Conservation (phyloP, 164 flowering plant species). For the Vitis rotundifolia region DNA sequence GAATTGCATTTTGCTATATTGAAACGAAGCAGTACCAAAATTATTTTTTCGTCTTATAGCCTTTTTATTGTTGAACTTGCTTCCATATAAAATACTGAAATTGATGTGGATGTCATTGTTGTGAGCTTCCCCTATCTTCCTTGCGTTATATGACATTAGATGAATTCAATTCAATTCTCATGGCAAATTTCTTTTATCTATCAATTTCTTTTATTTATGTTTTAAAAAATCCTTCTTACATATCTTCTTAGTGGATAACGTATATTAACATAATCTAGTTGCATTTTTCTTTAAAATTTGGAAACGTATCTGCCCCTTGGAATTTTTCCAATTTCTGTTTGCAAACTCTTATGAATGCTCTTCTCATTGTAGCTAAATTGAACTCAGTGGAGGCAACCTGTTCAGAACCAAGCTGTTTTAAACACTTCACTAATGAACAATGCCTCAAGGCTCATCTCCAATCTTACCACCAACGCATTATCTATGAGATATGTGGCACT, state of each 20-base stretch:
- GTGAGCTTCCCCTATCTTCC: too few relatives aligned
- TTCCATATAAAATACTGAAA: too few relatives aligned
- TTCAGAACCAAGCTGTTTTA: constrained; percentile 74
- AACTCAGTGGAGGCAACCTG: constrained; percentile 71
- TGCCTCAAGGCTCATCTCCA: constrained; percentile 70
- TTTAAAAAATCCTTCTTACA: too few relatives aligned
- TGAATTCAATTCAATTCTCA: constrained; percentile 40
- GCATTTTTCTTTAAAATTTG: background rate
- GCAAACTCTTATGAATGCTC: background rate
- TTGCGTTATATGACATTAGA: too few relatives aligned
- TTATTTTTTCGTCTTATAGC: too few relatives aligned
- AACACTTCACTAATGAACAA: constrained; percentile 57
- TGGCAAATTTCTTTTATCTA: constrained; percentile 43
- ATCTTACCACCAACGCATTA: constrained; percentile 55
- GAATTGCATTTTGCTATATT: too few relatives aligned
- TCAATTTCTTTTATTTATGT: too few relatives aligned
- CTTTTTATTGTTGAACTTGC: too few relatives aligned
- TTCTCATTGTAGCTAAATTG: constrained; percentile 54
- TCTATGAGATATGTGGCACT: constrained; percentile 75
- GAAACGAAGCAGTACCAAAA: too few relatives aligned
- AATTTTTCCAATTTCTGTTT: background rate
- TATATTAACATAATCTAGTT: background rate
- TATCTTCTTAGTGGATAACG: too few relatives aligned
- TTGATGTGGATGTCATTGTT: too few relatives aligned
- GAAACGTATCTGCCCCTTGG: background rate